Percentiles rank a stretch among this genome's conserved stretches.
Conservation (phyloP, 306 rosid genomes). For the Prunus fruticosa region DNA sequence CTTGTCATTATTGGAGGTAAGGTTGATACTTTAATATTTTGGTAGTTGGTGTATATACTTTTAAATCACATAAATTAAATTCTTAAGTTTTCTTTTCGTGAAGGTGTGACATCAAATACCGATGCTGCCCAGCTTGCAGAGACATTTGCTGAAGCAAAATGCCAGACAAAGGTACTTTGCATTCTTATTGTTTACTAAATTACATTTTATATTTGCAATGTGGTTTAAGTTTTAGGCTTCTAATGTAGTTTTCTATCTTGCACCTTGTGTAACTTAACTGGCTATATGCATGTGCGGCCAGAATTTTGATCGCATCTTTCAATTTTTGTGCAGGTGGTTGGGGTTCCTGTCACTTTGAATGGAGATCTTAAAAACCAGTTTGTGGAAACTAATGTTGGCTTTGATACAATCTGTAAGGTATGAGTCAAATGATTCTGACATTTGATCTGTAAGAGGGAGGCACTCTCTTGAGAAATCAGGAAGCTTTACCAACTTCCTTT, state of each 20-base stretch:
- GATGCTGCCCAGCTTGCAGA: constrained; percentile 99
- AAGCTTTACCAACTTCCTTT: not conserved
- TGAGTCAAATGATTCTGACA: not conserved
- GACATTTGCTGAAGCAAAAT: constrained; percentile 88
- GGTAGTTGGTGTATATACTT: not conserved
- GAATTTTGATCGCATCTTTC: constrained; percentile 17
- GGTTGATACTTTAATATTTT: not conserved
- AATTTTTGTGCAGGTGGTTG: constrained; percentile 73
- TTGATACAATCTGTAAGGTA: constrained; percentile 98
- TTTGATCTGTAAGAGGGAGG: not conserved
- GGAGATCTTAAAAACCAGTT: constrained; percentile 98
- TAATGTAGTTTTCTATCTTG: not conserved
- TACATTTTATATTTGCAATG: not conserved
- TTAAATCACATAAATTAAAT: not conserved
- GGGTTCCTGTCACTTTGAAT: constrained; percentile 95
- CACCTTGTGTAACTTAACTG: constrained; percentile 5
- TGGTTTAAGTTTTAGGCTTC: not conserved
- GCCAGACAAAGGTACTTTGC: constrained; percentile 72
- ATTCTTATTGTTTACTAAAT: not conserved
- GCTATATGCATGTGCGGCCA: not conserved
- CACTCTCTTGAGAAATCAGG: not conserved
- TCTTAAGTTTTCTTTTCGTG: constrained; percentile 17
- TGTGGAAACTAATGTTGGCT: constrained; percentile 94
- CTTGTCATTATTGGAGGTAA: constrained; percentile 98
- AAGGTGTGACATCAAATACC: constrained; percentile 95